Conservation (phyloP, 73 alveolate species). For the Paramecium primaurelia region DNA sequence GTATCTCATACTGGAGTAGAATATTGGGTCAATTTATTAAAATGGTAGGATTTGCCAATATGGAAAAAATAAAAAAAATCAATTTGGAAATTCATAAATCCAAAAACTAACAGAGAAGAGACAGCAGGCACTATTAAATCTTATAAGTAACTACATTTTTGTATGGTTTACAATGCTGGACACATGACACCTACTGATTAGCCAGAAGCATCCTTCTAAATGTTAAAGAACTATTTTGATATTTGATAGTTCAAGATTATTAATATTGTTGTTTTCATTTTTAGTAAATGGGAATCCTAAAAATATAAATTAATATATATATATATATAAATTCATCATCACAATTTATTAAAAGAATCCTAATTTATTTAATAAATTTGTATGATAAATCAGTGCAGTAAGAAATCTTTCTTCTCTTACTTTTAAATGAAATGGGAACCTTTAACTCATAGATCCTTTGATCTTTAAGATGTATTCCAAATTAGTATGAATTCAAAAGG, state of each 20-base stretch:
- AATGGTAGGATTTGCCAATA: background rate
- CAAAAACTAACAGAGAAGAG: background rate
- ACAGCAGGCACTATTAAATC: slow-evolving; percentile 13
- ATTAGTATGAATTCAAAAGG: background rate
- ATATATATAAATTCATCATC: background rate
- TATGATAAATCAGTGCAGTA: background rate
- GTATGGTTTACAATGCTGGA: slow-evolving; percentile 80
- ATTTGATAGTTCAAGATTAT: slow-evolving; percentile 8
- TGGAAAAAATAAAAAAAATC: slow-evolving; percentile 23
- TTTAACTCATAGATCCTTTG: background rate
- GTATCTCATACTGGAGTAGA: background rate
- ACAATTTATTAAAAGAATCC: background rate
- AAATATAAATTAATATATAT: background rate
- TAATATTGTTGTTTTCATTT: background rate
- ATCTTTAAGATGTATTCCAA: background rate
- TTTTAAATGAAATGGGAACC: background rate
- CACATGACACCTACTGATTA: slow-evolving; percentile 95
- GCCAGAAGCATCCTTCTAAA: slow-evolving; percentile 74
- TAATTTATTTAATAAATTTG: background rate
- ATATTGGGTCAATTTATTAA: background rate
- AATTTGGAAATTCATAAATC: background rate
- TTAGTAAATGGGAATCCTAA: background rate
- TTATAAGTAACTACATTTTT: background rate
- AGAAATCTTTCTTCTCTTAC: background rate
- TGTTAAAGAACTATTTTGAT: slow-evolving; percentile 71